Evolutionary conservation across 2,329 filamentous ascomycete species (phyloP).

Genomic region (Mollisiaceae sp.): DNA sequence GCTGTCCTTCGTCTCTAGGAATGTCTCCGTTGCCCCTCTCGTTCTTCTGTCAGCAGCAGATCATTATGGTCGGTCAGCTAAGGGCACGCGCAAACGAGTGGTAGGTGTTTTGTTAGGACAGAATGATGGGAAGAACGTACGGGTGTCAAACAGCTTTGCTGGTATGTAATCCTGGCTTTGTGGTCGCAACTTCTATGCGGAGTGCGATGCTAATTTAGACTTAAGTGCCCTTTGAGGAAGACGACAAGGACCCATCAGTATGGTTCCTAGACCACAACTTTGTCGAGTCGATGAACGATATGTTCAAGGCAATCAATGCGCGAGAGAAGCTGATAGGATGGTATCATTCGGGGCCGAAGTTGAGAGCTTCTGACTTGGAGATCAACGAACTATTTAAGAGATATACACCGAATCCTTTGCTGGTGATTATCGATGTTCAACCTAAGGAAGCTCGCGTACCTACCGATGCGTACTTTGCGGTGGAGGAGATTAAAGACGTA

Average conservation of each 20-base stretch:
- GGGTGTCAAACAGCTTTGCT: conserved; percentile 98
- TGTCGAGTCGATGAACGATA: conserved; percentile 98
- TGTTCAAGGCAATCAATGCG: conserved; percentile 99
- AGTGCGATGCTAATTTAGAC: conserved; percentile 31
- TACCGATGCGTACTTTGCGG: conserved; percentile 98
- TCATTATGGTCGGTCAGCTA: conserved; percentile 94
- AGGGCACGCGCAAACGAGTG: conserved; percentile 84
- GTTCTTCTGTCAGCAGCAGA: conserved; percentile 98
- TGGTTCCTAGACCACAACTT: conserved; percentile 99
- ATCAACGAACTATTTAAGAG: conserved; percentile 99
- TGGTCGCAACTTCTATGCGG: background rate
- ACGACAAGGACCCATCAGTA: conserved; percentile 97
- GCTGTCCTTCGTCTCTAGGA: conserved; percentile 90
- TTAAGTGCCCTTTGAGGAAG: conserved; percentile 95
- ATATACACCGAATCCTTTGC: conserved; percentile 93
- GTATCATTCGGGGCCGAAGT: conserved; percentile 98
- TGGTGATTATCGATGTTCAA: conserved; percentile 98
- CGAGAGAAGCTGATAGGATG: conserved; percentile 98
- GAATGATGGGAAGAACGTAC: conserved; percentile 94
- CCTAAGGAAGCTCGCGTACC: conserved; percentile 97
- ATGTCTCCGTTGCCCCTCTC: conserved; percentile 95
- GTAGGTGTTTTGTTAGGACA: conserved; percentile 94
- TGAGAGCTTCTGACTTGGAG: conserved; percentile 94
- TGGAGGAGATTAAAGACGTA: conserved; percentile 99
- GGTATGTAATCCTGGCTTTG: conserved; percentile 58